phyloP scores from a whole-genome alignment of 257 asterid genomes.

The Penstemon eatonii region DNA sequence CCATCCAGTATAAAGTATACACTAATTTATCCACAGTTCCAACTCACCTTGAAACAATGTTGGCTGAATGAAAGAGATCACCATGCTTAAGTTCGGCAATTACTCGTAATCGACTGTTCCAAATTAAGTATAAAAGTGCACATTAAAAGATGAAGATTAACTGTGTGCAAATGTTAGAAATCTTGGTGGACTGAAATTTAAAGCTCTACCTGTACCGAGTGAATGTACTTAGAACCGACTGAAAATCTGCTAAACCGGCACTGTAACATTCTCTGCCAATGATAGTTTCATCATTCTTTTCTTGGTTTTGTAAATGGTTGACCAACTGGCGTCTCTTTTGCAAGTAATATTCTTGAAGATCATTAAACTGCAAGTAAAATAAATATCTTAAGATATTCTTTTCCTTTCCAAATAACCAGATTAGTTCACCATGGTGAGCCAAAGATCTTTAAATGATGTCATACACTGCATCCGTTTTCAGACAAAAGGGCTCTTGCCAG shows the following conservation, averaged over 20 bases:
- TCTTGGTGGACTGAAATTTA: too few relatives aligned
- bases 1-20: too few relatives aligned
- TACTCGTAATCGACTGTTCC: slow-evolving; percentile 67
- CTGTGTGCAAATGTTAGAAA: neutral
- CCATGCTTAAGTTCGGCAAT: slow-evolving; percentile 84
- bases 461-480: too few relatives aligned
- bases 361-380: slow-evolving; percentile 49
- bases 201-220: slow-evolving; percentile 66
- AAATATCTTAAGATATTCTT: too few relatives aligned
- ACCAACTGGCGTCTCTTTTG: slow-evolving; percentile 67
- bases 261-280: slow-evolving; percentile 53
- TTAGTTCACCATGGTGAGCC: too few relatives aligned
- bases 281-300: slow-evolving; percentile 42
- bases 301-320: slow-evolving; percentile 32
- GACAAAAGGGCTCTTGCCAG: too few relatives aligned
- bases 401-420: too few relatives aligned
- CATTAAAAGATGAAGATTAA: slow-evolving; percentile 7
- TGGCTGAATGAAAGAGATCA: slow-evolving; percentile 81
- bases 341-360: slow-evolving; percentile 80
- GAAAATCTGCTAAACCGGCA: slow-evolving; percentile 77
- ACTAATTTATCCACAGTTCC: too few relatives aligned
- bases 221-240: slow-evolving; percentile 63
- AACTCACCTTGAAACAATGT: slow-evolving; percentile 78
- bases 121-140: slow-evolving; percentile 15
- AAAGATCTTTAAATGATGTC: too few relatives aligned